phyloP scores from a whole-genome alignment of 345 rosid genomes.

The Salix caprea region DNA sequence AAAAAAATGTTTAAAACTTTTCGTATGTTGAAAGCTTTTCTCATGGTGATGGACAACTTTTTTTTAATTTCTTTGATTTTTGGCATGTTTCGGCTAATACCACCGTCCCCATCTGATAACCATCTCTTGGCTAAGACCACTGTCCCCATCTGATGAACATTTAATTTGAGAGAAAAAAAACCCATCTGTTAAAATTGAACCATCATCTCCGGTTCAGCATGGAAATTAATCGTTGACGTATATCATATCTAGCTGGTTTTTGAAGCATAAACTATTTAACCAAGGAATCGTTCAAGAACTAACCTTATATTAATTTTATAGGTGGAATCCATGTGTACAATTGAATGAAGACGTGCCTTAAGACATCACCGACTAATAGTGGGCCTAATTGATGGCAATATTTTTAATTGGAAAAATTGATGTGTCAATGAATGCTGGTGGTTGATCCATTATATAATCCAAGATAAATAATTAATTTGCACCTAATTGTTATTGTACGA shows the following conservation, averaged over 20 bases:
- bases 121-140: not conserved
- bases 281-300: not conserved
- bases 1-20: not conserved
- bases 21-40: not conserved
- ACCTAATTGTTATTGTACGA: not conserved
- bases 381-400: not conserved
- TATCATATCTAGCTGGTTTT: not conserved
- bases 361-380: not conserved
- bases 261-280: not conserved
- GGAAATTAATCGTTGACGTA: not conserved
- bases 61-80: not conserved
- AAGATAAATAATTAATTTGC: not conserved
- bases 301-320: not conserved
- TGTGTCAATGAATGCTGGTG: not conserved
- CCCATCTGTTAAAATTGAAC: not conserved
- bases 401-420: not conserved
- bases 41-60: not conserved
- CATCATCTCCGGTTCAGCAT: not conserved
- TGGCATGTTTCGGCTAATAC: not conserved
- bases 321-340: not conserved
- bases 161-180: too few relatives aligned
- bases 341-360: not conserved
- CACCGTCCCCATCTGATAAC: too few relatives aligned
- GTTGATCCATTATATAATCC: not conserved
- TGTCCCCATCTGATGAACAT: not conserved